phyloP scores from a whole-genome alignment of 768 basidiomycete species.

The Leucocoprinus sp. region DNA sequence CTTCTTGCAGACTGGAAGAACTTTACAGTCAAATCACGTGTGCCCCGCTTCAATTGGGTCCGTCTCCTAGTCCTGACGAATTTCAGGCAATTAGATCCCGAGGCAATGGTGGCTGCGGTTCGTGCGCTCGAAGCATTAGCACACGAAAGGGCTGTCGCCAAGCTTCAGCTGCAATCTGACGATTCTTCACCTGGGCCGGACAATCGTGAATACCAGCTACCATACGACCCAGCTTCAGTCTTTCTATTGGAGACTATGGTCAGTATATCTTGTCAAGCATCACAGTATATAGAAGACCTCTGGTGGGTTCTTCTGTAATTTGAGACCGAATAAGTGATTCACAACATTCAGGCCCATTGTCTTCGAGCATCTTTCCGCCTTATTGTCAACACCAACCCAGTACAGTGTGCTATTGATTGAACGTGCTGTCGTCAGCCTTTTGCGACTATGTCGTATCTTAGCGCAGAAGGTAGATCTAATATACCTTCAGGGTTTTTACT shows the following conservation, averaged over 20 bases:
- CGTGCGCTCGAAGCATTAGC: constrained; percentile 85
- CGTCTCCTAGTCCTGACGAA: constrained; percentile 3
- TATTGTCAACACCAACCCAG: constrained; percentile 67
- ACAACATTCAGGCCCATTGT: constrained; percentile 71
- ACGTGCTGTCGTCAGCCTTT: constrained; percentile 82
- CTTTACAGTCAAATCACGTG: constrained; percentile 91
- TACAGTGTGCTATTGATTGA: constrained; percentile 92
- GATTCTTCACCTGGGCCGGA: constrained; percentile 37
- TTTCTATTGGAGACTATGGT: constrained; percentile 94
- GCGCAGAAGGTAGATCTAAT: constrained; percentile 56
- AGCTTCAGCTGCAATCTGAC: constrained; percentile 61
- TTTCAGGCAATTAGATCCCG: constrained; percentile 64
- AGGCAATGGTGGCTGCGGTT: constrained; percentile 76
- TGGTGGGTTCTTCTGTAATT: constrained; percentile 48
- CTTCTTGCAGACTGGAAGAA: constrained; percentile 88
- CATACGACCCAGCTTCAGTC: constrained; percentile 93
- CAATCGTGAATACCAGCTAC: constrained; percentile 47
- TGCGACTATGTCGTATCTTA: constrained; percentile 77
- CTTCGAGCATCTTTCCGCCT: constrained; percentile 83
- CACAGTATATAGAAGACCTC: constrained; percentile 75
- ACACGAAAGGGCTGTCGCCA: constrained; percentile 81
- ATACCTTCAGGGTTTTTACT: neutral
- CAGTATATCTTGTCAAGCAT: constrained; percentile 73
- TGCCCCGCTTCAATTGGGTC: constrained; percentile 23
- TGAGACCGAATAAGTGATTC: neutral